Evolutionary conservation across 768 basidiomycete species (phyloP), one percentile per base, ranked within the genome.

Genomic region (Serpula lacrymans): DNA sequence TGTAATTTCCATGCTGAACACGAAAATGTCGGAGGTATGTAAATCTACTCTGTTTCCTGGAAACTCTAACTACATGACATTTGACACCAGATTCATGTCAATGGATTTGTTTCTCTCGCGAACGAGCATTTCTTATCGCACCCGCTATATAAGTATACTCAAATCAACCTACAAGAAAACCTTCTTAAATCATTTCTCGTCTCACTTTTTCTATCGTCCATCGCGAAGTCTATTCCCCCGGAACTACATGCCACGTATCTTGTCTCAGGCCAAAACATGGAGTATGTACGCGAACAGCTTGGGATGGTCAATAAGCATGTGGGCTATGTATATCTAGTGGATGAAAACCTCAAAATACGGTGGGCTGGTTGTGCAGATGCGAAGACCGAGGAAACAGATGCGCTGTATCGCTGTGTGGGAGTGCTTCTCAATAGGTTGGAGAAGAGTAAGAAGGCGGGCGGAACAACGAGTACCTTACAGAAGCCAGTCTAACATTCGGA

Each of bases 151-250:
- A 84, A 82, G 64, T 80, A 78, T 48, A 58, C 89, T 35, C 86
- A 88, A 71, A 82, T 97, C 59, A 98, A 98, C 63, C 72, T 95
- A 20, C 95, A 98, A 66, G 88, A 92, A 60, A 98, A 98, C 63
- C 67, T 87, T 5, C 77, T 98, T 48, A 96, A 96, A 67, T 87
- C 88, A 1, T 77, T 93, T 57, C 78, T 98, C 23, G 86, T 97
- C 37, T 82, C 83, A 37, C 65, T 97, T 40, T 95, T 93, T 67
- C 62, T 84, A n/a, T 76, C 75, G 7, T 78, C 80, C 14, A 75
- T 98, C 16, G 82, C 86, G 38, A 67, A 74, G 17, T 66, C 70
- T 3, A 70, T 92, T 0, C 88, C 92, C 0, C 50, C 65, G 41
- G 67, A 76, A 29, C 63, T 83, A 25, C 88, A 88, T 29, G 44